Percentiles rank a stretch among this genome's conserved stretches.
phyloP scores from a whole-genome alignment of 192 early-diverging fungal genomes.

The Helicostylum pulchrum region DNA sequence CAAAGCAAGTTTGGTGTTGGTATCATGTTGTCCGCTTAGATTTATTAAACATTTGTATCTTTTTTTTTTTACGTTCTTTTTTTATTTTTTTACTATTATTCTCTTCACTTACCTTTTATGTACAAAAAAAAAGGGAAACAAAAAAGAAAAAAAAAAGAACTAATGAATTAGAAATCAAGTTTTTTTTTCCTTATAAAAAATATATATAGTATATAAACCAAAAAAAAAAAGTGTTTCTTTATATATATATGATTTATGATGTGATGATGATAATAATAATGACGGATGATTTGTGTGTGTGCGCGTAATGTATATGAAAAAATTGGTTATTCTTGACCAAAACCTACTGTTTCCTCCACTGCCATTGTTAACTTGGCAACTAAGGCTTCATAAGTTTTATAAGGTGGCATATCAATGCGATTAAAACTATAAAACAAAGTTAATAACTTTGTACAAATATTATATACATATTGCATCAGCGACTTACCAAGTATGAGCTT shows the following conservation, averaged over 20 bases:
- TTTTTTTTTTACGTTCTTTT: slow-evolving; percentile 1
- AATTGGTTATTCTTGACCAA: slow-evolving; percentile 72
- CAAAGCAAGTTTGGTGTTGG: slow-evolving; percentile 83
- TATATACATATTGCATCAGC: not conserved
- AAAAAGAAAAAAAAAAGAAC: not conserved
- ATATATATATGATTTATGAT: no score
- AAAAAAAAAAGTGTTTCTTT: not conserved
- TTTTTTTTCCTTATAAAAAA: not conserved
- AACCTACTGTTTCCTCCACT: slow-evolving; percentile 95
- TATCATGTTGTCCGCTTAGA: slow-evolving; percentile 82
- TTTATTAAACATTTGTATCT: not conserved
- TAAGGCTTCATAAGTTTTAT: slow-evolving; percentile 75
- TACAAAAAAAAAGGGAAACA: not conserved
- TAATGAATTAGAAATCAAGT: not conserved
- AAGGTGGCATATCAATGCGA: slow-evolving; percentile 93
- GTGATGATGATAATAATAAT: no score
- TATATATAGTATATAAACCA: not conserved
- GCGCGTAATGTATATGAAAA: no score
- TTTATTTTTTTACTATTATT: not conserved
- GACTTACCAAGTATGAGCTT: slow-evolving; percentile 86
- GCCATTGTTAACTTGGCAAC: slow-evolving; percentile 65
- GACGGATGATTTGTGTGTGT: no score
- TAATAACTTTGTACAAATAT: no score
- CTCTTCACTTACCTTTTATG: not conserved
- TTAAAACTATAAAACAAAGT: slow-evolving; percentile 69